phyloP scores from a whole-genome alignment of 1,284 basidiomycete genomes.

The Ceratobasidium sp. region DNA sequence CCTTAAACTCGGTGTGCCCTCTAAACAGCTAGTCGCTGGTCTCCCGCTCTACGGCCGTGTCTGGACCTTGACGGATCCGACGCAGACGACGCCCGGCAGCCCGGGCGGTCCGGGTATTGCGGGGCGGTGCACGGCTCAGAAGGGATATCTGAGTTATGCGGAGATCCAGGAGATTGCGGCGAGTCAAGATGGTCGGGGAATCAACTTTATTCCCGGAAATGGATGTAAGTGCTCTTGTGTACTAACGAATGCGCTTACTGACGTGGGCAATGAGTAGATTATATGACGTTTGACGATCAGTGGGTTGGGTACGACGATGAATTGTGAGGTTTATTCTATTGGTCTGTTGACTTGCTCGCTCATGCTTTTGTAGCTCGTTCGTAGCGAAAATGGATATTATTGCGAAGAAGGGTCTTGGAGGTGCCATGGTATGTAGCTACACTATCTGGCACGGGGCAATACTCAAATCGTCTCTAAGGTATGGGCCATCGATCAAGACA shows the following conservation, averaged over 20 bases:
- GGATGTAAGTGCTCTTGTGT: neutral
- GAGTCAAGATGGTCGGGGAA: neutral
- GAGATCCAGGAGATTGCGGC: constrained; percentile 26
- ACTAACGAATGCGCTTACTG: neutral
- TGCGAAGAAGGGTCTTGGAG: neutral
- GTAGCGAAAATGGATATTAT: constrained; percentile 15
- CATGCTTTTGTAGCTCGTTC: neutral
- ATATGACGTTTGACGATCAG: constrained; percentile 20
- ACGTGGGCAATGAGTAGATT: neutral
- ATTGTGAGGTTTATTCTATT: neutral
- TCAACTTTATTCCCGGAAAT: constrained; percentile 23
- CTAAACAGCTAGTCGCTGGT: constrained; percentile 2
- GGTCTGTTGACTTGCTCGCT: neutral
- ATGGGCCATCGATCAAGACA: too few species aligned
- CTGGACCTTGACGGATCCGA: constrained; percentile 17
- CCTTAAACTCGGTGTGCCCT: constrained; percentile 1
- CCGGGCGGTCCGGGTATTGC: constrained; percentile 26
- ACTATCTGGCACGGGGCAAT: too few species aligned
- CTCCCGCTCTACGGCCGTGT: constrained; percentile 38
- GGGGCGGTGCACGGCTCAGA: constrained; percentile 27
- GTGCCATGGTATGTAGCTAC: too few species aligned
- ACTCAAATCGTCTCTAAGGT: too few species aligned
- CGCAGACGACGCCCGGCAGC: constrained; percentile 4
- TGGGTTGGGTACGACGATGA: constrained; percentile 31
- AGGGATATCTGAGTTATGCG: constrained; percentile 19